Base-by-base conservation (phyloP, 2,329 filamentous ascomycete species). In the Fusarium coffeatum region DNA sequence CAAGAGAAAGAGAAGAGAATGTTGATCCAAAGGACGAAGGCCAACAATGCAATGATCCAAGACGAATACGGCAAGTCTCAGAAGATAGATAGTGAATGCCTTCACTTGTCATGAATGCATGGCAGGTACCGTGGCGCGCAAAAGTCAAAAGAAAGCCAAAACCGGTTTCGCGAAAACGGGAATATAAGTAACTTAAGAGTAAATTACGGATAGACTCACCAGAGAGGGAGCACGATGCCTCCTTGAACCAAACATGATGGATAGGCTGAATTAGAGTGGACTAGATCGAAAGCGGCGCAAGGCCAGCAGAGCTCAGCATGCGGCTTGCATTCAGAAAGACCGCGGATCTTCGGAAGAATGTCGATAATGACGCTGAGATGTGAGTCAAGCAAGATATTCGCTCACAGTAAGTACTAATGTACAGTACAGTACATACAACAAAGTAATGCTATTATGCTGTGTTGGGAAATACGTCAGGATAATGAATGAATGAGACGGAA, bases 221-320 rank as follows among this genome's bases (percentile, higher is more conserved):
- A 81, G 81, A 74, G 80, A 79, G 60, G 81, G 81, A 78, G 80
- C 80, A 69, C 83, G 81, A 76, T 83, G 83, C 78, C 81, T 85
- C 79, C 83, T 82, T 70, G 84, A 84, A 73, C 81, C 83, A 78
- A 88, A 87, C 86, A 86, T 86, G 71, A 65, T 70, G 72, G 51
- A 42, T 30, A 47, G 63, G 47, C 47, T 66, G 55, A 40, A 37
- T 60, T 65, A 37, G 37, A 48, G 55, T 61, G 46, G 30, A 40
- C 63, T 66, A 72, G 54, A 60, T 73, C 68, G 64, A 66, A 72
- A 59, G 43, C 54, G 68, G 68, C 68, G 64, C 60, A 25, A 64
- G 55, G 75, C 72, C 74, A 68, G 48, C 54, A 64, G n/a, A 46
- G 50, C 55, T 69, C 64, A 69, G 49, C 42, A 59, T 45, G n/a